These are phyloP conservation scores for Casaregolazyma suthepensis DNA, from an alignment of 1,139 yeast species.

Conservation along the genomic window DNA sequence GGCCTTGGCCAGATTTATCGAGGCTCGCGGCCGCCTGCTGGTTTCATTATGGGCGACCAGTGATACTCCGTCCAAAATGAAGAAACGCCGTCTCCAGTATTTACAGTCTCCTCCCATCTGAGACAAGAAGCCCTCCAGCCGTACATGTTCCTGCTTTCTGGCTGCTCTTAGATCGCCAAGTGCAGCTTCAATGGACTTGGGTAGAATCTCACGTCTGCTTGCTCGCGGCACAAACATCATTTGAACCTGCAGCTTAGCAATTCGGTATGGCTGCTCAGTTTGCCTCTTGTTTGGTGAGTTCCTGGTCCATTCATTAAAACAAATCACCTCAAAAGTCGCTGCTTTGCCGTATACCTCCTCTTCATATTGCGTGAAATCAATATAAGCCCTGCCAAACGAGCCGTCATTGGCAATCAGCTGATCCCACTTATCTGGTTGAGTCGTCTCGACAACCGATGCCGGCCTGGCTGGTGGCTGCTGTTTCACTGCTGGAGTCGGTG, in stretches of 20 bases:
- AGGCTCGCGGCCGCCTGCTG: slow-evolving; percentile 59
- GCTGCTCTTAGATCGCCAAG: slow-evolving; percentile 32
- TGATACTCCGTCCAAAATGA: slow-evolving; percentile 53
- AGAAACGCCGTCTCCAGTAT: slow-evolving; percentile 57
- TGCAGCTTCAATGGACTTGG: slow-evolving; percentile 48
- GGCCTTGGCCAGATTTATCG: slow-evolving; percentile 61
- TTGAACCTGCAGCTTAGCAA: slow-evolving; percentile 60
- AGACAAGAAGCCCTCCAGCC: slow-evolving; percentile 53
- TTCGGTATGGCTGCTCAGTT: slow-evolving; percentile 46
- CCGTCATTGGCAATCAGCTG: slow-evolving; percentile 68
- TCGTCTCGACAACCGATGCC: slow-evolving; percentile 7
- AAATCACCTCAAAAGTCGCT: slow-evolving; percentile 48
- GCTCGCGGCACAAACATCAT: slow-evolving; percentile 64
- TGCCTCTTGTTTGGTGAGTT: slow-evolving; percentile 31
- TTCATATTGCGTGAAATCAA: slow-evolving; percentile 58
- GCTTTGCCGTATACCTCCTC: slow-evolving; percentile 49
- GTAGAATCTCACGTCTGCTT: slow-evolving; percentile 43
- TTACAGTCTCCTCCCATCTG: slow-evolving; percentile 78
- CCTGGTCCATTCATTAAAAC: slow-evolving; percentile 78
- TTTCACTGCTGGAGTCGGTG: slow-evolving; percentile 8
- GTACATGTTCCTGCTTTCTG: slow-evolving; percentile 14
- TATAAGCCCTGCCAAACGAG: slow-evolving; percentile 72
- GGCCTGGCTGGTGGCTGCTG: slow-evolving; percentile 7
- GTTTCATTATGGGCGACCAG: slow-evolving; percentile 61
- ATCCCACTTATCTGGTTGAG: slow-evolving; percentile 20